A percentile compares a stretch with the other conserved stretches of the same genome.
These are phyloP conservation scores for Diplosphaera chodatii DNA, from an alignment of 139 green algal species.

Conservation along the genomic window DNA sequence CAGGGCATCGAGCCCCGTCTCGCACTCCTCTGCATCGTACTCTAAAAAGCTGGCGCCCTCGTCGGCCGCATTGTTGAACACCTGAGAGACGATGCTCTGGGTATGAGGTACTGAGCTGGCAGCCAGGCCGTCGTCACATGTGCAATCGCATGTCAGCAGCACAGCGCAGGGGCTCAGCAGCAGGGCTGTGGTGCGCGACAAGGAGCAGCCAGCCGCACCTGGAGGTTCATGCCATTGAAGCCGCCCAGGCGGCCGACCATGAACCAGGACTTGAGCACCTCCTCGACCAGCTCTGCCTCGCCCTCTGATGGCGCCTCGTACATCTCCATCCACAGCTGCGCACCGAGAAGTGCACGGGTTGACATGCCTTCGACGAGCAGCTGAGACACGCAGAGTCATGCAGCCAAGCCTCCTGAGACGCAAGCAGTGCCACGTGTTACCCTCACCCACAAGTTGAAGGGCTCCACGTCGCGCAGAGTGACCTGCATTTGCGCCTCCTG, in stretches of 20 bases:
- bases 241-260: conserved; percentile 78
- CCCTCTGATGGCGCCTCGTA: conserved; percentile 11
- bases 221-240: conserved; percentile 80
- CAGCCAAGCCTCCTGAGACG: too few species aligned
- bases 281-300: conserved; percentile 54
- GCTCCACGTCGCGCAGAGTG: conserved; percentile 49
- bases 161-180: too few species aligned
- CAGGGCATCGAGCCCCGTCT: conserved; percentile 18
- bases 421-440: too few species aligned
- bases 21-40: conserved; percentile 49
- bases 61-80: conserved; percentile 38
- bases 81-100: too few species aligned
- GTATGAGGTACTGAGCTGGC: too few species aligned
- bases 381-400: too few species aligned
- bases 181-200: too few species aligned
- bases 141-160: too few species aligned
- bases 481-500: conserved; percentile 28
- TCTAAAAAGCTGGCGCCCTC: conserved; percentile 46
- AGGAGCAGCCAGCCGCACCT: conserved; percentile 37
- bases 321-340: conserved; percentile 57
- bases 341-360: too few species aligned
- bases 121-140: too few species aligned
- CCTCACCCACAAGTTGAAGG: conserved; percentile 57
- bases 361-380: too few species aligned
- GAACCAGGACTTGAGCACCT: conserved; percentile 75